These are phyloP conservation scores for Emmonsia crescens DNA, from an alignment of 2,329 filamentous ascomycete species.

Conservation along the genomic window DNA sequence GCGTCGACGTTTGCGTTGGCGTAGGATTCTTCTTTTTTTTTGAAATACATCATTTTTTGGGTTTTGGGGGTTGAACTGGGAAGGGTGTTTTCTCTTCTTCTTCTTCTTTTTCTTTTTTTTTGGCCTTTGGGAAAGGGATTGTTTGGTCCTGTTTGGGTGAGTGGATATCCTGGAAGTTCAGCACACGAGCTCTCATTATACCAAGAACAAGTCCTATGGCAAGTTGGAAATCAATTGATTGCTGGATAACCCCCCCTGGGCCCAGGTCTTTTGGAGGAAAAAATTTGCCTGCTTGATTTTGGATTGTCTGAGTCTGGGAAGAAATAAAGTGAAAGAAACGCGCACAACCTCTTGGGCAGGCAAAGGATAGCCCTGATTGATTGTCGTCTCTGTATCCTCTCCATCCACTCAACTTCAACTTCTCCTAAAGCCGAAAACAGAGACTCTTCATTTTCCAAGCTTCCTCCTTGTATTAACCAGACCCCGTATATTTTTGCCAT, in stretches of 20 bases:
- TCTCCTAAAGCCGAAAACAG: background rate
- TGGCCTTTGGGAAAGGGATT: background rate
- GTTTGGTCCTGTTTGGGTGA: background rate
- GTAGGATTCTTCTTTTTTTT: background rate
- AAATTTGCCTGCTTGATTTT: background rate
- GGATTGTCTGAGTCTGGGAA: background rate
- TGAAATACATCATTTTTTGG: background rate
- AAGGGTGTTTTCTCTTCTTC: background rate
- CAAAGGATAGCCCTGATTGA: background rate
- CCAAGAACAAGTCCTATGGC: background rate
- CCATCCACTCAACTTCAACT: background rate
- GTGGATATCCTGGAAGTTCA: background rate
- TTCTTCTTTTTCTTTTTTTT: background rate
- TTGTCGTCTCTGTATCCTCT: background rate
- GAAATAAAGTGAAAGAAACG: too few relatives aligned
- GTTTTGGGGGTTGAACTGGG: background rate
- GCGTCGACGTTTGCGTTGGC: conserved; percentile 11
- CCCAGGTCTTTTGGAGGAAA: background rate
- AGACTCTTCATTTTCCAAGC: background rate
- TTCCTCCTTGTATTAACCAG: too few relatives aligned
- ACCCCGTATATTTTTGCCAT: background rate
- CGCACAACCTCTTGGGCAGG: background rate
- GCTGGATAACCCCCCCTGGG: too few relatives aligned
- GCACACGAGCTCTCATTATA: background rate
- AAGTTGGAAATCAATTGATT: background rate